These are phyloP conservation scores for Adansonia rubrostipa DNA, from an alignment of 441 rosid genomes.

Conservation along the genomic window DNA sequence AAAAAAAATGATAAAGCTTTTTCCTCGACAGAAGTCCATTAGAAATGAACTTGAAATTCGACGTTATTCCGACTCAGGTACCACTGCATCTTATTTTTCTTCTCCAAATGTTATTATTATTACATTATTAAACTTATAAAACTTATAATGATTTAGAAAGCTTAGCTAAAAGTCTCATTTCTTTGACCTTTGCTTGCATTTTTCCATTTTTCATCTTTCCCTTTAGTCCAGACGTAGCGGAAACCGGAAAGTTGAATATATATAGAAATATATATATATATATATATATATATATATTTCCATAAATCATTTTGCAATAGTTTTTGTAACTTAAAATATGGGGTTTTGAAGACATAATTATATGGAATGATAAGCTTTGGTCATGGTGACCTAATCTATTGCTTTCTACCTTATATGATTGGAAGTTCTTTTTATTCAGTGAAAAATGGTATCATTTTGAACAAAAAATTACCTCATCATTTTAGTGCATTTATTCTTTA, in stretches of 20 bases:
- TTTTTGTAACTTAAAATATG: background rate
- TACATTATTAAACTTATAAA: background rate
- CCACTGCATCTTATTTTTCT: background rate
- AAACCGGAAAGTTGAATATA: background rate
- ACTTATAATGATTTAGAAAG: background rate
- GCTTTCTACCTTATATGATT: conserved; percentile 7
- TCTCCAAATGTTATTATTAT: background rate
- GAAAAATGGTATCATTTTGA: conserved; percentile 14
- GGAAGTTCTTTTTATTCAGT: background rate
- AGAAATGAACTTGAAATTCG: background rate
- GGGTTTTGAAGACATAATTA: background rate
- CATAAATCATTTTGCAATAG: background rate
- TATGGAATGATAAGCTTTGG: background rate
- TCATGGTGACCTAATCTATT: conserved; percentile 18
- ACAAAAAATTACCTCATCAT: background rate
- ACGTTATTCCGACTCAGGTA: background rate
- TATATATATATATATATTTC: too few relatives aligned
- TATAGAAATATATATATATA: too few relatives aligned
- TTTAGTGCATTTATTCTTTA: background rate
- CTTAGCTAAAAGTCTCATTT: background rate
- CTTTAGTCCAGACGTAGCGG: conserved; percentile 1
- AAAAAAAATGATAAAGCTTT: background rate
- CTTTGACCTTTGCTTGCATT: conserved; percentile 17
- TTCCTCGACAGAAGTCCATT: background rate
- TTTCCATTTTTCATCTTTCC: background rate